Percentiles rank a stretch among this genome's conserved stretches.
Evolutionary conservation across 768 basidiomycete genomes (phyloP).

Genomic region (Trametes cubensis): DNA sequence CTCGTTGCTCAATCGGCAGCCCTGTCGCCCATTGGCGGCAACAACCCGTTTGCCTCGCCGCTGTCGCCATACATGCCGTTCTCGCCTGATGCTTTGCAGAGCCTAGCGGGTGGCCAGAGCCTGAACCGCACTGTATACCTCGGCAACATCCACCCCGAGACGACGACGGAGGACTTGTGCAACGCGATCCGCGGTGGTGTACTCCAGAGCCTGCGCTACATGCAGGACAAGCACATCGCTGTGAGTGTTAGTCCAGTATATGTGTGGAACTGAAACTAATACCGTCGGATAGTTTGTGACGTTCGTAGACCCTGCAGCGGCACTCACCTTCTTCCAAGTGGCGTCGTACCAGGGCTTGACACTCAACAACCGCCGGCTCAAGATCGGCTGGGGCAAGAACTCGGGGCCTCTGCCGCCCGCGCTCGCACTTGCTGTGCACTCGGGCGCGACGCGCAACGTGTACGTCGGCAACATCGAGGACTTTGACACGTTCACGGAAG

Average conservation of each 20-base stretch:
- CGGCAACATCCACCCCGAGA: conserved; percentile 97
- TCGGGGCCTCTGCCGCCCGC: conserved; percentile 84
- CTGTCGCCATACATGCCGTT: conserved; percentile 42
- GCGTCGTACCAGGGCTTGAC: conserved; percentile 89
- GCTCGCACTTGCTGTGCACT: conserved; percentile 85
- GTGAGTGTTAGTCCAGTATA: conserved; percentile 49
- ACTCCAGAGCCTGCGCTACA: conserved; percentile 90
- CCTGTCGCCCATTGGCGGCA: conserved; percentile 35
- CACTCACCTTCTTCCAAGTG: conserved; percentile 92
- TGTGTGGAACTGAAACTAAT: background rate
- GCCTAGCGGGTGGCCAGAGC: conserved; percentile 56
- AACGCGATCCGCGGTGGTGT: conserved; percentile 97
- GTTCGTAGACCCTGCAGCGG: conserved; percentile 91
- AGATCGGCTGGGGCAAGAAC: conserved; percentile 98
- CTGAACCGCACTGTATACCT: conserved; percentile 94
- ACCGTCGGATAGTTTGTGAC: conserved; percentile 81
- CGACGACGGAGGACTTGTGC: conserved; percentile 91
- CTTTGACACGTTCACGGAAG: conserved; percentile 89
- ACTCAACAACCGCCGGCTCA: conserved; percentile 90
- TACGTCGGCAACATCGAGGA: conserved; percentile 96
- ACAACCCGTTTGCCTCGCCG: conserved; percentile 32
- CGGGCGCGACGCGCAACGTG: conserved; percentile 94
- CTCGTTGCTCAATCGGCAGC: conserved; percentile 55
- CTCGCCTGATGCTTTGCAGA: conserved; percentile 48
- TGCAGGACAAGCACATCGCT: conserved; percentile 97